A percentile compares a stretch with the other conserved stretches of the same genome.
Conservation (phyloP, 1,139 yeast genomes). For the Yamadazyma songkhlaensis region DNA sequence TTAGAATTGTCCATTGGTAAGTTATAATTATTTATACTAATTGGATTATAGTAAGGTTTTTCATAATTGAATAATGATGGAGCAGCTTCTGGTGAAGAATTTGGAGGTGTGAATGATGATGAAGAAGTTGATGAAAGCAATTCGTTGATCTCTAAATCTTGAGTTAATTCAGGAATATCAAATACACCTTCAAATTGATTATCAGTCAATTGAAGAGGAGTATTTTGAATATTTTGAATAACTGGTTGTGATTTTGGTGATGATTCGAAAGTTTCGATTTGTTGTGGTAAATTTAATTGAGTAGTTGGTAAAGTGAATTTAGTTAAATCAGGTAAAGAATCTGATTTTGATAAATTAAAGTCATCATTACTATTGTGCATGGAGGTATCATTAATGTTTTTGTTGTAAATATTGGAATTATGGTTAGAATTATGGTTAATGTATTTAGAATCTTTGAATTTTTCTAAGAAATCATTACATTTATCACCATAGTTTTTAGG, state of each 20-base stretch:
- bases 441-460: slow-evolving; percentile 20
- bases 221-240: neutral
- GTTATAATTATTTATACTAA: neutral
- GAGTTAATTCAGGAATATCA: slow-evolving; percentile 1
- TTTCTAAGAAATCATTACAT: slow-evolving; percentile 69
- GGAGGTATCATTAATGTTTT: neutral
- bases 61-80: slow-evolving; percentile 8
- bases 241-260: slow-evolving; percentile 1
- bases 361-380: slow-evolving; percentile 1
- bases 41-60: slow-evolving; percentile 1
- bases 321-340: slow-evolving; percentile 29
- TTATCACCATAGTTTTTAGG: slow-evolving; percentile 89
- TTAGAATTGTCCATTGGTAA: neutral
- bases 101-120: slow-evolving; percentile 4
- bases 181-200: neutral
- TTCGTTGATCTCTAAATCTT: slow-evolving; percentile 2
- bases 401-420: neutral
- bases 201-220: slow-evolving; percentile 2
- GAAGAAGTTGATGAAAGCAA: slow-evolving; percentile 1
- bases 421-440: slow-evolving; percentile 8
- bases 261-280: neutral
- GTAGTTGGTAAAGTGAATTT: slow-evolving; percentile 11
- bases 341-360: slow-evolving; percentile 18
- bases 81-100: slow-evolving; percentile 7
- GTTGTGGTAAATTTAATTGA: slow-evolving; percentile 3